Evolutionary conservation across 345 rosid genomes (phyloP).

Genomic region (Gossypium raimondii): DNA sequence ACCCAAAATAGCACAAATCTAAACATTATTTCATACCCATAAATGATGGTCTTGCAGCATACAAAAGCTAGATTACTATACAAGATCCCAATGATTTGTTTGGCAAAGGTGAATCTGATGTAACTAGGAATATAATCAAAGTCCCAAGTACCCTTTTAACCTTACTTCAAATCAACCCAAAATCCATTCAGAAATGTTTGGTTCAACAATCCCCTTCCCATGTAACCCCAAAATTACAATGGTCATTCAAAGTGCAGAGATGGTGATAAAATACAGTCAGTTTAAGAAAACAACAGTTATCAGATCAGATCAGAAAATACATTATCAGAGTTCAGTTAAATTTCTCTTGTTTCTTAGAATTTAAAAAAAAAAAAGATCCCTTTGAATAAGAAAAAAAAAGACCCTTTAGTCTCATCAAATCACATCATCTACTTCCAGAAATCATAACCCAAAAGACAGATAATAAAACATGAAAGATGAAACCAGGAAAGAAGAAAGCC

Average conservation of each 20-base stretch:
- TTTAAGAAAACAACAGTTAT: not conserved
- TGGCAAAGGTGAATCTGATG: not conserved
- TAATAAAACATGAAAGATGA: no score
- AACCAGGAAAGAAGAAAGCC: no score
- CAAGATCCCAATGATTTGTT: not conserved
- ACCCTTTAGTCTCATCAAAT: no score
- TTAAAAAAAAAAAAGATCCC: no score
- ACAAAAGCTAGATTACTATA: not conserved
- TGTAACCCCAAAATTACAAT: not conserved
- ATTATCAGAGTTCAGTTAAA: not conserved
- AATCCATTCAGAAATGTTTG: not conserved
- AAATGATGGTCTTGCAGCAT: not conserved
- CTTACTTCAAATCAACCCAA: not conserved
- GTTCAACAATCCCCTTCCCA: not conserved
- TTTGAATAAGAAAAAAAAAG: no score
- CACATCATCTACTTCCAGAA: no score
- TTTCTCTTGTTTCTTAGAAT: no score
- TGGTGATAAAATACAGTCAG: conserved; percentile 1
- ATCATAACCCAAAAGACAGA: no score
- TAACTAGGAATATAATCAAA: not conserved
- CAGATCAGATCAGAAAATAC: not conserved
- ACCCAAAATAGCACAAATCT: not conserved
- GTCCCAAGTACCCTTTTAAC: not conserved
- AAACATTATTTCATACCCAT: not conserved
- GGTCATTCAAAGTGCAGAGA: not conserved